Evolutionary conservation across 2,329 filamentous ascomycete genomes (phyloP).

Genomic region (Lithohypha guttulata): DNA sequence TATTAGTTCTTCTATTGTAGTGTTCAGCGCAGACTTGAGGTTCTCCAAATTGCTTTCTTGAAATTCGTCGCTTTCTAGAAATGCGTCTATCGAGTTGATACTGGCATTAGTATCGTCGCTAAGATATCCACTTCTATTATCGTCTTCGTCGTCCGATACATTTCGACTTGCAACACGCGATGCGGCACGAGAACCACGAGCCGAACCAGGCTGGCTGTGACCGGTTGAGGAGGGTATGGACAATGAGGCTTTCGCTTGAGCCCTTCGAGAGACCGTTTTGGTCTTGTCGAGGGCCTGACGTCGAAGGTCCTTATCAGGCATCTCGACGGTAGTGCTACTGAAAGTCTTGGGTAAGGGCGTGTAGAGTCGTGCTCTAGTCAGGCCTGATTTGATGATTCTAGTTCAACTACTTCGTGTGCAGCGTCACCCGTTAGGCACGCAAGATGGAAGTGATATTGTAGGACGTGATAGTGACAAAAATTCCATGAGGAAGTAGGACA

Average conservation of each 20-base stretch:
- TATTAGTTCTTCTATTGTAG: slow-evolving; percentile 60
- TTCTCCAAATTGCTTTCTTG: slow-evolving; percentile 41
- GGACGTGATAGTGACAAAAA: too few relatives aligned
- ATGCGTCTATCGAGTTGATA: slow-evolving; percentile 57
- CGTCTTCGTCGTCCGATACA: slow-evolving; percentile 51
- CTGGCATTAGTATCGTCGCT: slow-evolving; percentile 45
- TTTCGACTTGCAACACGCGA: slow-evolving; percentile 46
- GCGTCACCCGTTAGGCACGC: slow-evolving; percentile 5
- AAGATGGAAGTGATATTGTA: too few relatives aligned
- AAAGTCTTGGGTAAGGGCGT: neutral
- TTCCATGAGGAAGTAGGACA: too few relatives aligned
- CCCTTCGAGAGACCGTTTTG: slow-evolving; percentile 54
- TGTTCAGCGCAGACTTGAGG: slow-evolving; percentile 53
- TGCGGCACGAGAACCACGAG: slow-evolving; percentile 40
- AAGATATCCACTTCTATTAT: slow-evolving; percentile 34
- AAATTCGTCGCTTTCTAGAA: slow-evolving; percentile 44
- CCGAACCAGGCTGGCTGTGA: slow-evolving; percentile 42
- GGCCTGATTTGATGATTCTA: too few relatives aligned
- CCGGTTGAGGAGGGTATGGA: slow-evolving; percentile 44
- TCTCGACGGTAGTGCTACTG: neutral
- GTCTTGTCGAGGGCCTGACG: slow-evolving; percentile 53
- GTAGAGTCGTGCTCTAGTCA: too few relatives aligned
- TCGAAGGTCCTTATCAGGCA: slow-evolving; percentile 31
- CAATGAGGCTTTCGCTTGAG: slow-evolving; percentile 45
- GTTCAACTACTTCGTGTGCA: too few relatives aligned